Conservation (phyloP, 805 yeast genomes). For the Teunomyces panamensis region DNA sequence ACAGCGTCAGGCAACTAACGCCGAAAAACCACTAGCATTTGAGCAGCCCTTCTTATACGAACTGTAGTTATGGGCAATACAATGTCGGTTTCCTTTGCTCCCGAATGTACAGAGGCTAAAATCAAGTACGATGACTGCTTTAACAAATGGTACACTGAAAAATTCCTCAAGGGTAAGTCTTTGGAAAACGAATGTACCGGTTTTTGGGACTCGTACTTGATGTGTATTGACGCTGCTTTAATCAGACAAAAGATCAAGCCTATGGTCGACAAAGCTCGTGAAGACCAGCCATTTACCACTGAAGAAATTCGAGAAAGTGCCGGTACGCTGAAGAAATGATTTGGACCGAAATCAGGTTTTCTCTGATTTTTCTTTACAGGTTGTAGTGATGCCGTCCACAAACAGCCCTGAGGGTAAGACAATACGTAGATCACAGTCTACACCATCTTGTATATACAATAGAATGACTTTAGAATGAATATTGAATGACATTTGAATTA, state of each 20-base stretch:
- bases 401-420: too few species aligned
- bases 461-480: too few species aligned
- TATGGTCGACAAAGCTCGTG: slow-evolving; percentile 82
- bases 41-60: background rate
- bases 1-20: background rate
- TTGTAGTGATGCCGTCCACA: too few species aligned
- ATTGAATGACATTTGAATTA: too few species aligned
- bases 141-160: slow-evolving; percentile 92
- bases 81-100: slow-evolving; percentile 80
- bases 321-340: slow-evolving; percentile 24
- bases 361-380: background rate
- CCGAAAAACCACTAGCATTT: too few species aligned
- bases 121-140: slow-evolving; percentile 89
- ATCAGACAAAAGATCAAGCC: slow-evolving; percentile 75
- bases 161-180: slow-evolving; percentile 54
- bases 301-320: slow-evolving; percentile 30
- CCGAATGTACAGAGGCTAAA: slow-evolving; percentile 89
- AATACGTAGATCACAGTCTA: too few species aligned
- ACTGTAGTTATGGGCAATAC: slow-evolving; percentile 36
- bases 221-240: slow-evolving; percentile 75
- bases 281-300: slow-evolving; percentile 73
- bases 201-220: slow-evolving; percentile 82
- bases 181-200: slow-evolving; percentile 86
- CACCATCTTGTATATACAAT: too few species aligned
- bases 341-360: background rate